Evolutionary conservation across 139 green algal species (phyloP), one percentile per base, ranked within the genome.

Genomic region (Axilococcus clingmanii): DNA sequence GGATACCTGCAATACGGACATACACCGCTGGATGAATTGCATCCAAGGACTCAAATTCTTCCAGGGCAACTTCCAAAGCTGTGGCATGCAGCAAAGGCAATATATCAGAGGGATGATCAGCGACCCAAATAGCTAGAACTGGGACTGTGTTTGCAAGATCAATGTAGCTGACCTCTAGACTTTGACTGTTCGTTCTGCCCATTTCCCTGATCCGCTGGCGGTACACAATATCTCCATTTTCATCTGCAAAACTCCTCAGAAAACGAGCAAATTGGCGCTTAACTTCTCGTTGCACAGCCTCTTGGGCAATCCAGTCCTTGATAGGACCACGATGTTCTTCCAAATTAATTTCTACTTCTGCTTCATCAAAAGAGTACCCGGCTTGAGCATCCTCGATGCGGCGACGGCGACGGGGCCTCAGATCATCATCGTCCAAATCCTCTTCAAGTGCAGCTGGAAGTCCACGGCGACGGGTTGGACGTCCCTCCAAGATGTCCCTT

Each of bases 1-100:
- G 84, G 50, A 97, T 79, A 22, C 84, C 75, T 9, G 66, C 64
- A 40, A 99, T 69, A 34, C 92, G 85, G 58, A 98, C 90, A 55
- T 85, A 83, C 7, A 96, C 62, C 4, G 75, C 57, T 8, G 67
- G 36, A 29, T 77, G 49, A 24, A 84, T 68, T 24, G 72, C 49
- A 4, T 43, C 42, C 23, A 67, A 66, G 19, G 66, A 52, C 15
- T 48, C 35, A 54, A 76, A 84, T 52, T 80, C 61, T 37, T 74
- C 63, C 52, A 72, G 33, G 28, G 73, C 72, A 36, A 80, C 72
- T 48, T 66, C 48, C 34, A 66, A 52, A 20, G 71, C 72, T 2
- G 61, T 52, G 37, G 78, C 57, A 59, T 87, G 55, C 27, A 96
- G 69, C n/a, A 95, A 58, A 17, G 70, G 56, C 30, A 99, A 62